Evolutionary conservation across 495 filamentous ascomycete genomes (phyloP).

Genomic region (Aspergillus sparsus): DNA sequence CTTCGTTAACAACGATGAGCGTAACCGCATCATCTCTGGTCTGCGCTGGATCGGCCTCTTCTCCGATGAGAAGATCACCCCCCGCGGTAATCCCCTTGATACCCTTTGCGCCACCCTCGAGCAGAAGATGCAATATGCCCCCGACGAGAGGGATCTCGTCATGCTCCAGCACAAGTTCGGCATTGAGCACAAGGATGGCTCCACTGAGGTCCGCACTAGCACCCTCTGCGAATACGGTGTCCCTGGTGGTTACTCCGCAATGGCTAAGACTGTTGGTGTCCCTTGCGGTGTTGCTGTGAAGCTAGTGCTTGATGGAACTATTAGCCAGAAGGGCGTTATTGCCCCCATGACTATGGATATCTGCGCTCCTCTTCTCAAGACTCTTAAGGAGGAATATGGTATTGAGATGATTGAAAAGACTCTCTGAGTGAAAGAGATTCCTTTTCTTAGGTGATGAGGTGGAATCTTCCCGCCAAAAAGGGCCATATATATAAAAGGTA

Average conservation of each 20-base stretch:
- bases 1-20: constrained; percentile 71
- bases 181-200: constrained; percentile 79
- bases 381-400: constrained; percentile 66
- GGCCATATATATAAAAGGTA: background rate
- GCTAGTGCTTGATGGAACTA: constrained; percentile 80
- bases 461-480: constrained; percentile 16
- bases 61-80: constrained; percentile 70
- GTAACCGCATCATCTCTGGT: constrained; percentile 72
- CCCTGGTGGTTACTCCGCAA: constrained; percentile 78
- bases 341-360: constrained; percentile 79
- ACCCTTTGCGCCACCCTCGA: constrained; percentile 89
- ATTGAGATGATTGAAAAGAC: constrained; percentile 49
- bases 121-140: constrained; percentile 86
- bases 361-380: constrained; percentile 64
- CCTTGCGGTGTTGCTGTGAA: constrained; percentile 65
- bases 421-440: constrained; percentile 28
- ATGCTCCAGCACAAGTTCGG: constrained; percentile 94
- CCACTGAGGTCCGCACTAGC: constrained; percentile 70
- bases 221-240: constrained; percentile 88
- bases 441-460: constrained; percentile 7
- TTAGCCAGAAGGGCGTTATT: constrained; percentile 73
- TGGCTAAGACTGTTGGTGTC: constrained; percentile 83
- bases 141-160: constrained; percentile 80
- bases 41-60: constrained; percentile 88
- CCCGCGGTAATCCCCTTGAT: constrained; percentile 79